phyloP scores from a whole-genome alignment of 768 basidiomycete genomes.

The Leccinum ochraceum region DNA sequence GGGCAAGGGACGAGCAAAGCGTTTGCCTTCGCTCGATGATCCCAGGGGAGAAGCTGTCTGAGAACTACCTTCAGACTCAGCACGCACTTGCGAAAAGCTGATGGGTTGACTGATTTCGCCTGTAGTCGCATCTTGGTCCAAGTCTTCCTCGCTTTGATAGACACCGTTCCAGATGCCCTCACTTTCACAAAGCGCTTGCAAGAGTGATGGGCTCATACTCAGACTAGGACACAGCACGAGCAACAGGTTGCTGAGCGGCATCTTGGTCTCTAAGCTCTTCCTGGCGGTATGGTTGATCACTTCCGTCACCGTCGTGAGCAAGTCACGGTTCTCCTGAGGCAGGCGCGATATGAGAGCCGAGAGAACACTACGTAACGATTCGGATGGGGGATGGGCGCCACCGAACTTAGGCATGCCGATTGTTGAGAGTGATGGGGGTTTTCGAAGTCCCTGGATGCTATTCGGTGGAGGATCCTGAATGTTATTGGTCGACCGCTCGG shows the following conservation, averaged over 20 bases:
- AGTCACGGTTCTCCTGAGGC: constrained; percentile 79
- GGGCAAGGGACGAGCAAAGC: constrained; percentile 27
- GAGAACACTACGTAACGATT: constrained; percentile 56
- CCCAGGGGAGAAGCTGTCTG: constrained; percentile 3
- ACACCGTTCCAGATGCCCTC: constrained; percentile 60
- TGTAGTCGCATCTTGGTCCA: constrained; percentile 5
- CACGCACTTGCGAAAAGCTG: background rate
- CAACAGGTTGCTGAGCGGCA: constrained; percentile 89
- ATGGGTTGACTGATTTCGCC: background rate
- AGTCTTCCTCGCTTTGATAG: constrained; percentile 8
- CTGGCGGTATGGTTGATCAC: constrained; percentile 76
- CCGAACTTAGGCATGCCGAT: constrained; percentile 71
- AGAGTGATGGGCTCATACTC: constrained; percentile 71
- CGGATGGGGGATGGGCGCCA: constrained; percentile 61
- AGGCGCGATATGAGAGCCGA: constrained; percentile 64
- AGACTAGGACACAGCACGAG: constrained; percentile 88
- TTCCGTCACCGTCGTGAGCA: constrained; percentile 80
- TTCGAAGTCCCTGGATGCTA: constrained; percentile 50
- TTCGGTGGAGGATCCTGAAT: constrained; percentile 37
- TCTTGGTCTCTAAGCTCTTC: constrained; percentile 75
- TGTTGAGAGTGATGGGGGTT: constrained; percentile 79
- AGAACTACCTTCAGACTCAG: background rate
- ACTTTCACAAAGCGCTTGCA: constrained; percentile 73
- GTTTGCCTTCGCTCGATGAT: constrained; percentile 17
- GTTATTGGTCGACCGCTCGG: constrained; percentile 44